Evolutionary conservation across 352 stramenopile genomes (phyloP).

Genomic region (Paralagenidium karlingii): DNA sequence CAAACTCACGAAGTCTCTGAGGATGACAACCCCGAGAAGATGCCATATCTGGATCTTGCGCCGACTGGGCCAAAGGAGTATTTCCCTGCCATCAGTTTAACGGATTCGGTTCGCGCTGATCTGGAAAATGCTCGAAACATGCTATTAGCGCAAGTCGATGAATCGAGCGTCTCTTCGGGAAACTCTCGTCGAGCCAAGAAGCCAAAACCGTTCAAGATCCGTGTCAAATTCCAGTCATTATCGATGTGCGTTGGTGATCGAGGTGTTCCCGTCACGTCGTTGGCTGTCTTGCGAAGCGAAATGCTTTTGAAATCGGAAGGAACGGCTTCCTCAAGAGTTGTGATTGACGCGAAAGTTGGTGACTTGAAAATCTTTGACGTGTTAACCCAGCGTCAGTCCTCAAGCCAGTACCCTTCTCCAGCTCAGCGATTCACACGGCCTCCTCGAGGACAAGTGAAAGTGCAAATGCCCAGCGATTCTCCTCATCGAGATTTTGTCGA

Average conservation of each 20-base stretch:
- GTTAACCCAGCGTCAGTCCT: too few relatives aligned
- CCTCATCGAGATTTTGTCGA: too few relatives aligned
- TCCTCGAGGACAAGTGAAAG: too few relatives aligned
- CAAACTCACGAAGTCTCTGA: constrained; percentile 3
- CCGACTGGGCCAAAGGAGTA: constrained; percentile 57
- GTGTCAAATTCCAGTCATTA: constrained; percentile 48
- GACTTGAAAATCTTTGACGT: constrained; percentile 70
- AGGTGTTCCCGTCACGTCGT: constrained; percentile 39
- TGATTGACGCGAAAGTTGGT: too few relatives aligned
- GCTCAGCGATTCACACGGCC: too few relatives aligned
- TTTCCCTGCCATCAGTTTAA: constrained; percentile 50
- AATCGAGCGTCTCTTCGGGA: too few relatives aligned
- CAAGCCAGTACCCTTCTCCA: too few relatives aligned
- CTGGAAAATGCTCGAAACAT: constrained; percentile 61
- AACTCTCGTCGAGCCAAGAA: background rate
- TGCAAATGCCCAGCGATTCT: too few relatives aligned
- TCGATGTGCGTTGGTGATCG: constrained; percentile 71
- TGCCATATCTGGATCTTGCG: constrained; percentile 43
- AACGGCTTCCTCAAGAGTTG: too few relatives aligned
- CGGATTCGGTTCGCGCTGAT: constrained; percentile 68
- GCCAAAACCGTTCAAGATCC: constrained; percentile 19
- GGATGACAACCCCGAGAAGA: constrained; percentile 19
- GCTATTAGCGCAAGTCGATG: constrained; percentile 22
- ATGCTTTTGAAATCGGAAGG: constrained; percentile 17
- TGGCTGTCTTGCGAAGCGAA: constrained; percentile 47